Conservation (phyloP, 2,329 filamentous ascomycete genomes). For the Xylariomycetidae sp. region DNA sequence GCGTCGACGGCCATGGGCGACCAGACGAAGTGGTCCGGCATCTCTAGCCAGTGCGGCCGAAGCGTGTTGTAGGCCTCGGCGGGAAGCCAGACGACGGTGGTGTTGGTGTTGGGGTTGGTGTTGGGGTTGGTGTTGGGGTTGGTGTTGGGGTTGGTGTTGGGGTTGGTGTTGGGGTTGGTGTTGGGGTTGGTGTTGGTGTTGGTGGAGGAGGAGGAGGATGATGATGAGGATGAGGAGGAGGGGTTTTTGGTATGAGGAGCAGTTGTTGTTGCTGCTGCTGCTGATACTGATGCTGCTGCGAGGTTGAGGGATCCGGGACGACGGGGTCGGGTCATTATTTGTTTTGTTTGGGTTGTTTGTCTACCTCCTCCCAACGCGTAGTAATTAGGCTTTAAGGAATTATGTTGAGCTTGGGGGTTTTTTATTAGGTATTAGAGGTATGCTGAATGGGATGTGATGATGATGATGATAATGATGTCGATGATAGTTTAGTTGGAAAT, state of each 20-base stretch:
- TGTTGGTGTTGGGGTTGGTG: constrained; percentile 1
- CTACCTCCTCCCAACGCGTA: no score
- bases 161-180: no score
- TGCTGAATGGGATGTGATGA: no score
- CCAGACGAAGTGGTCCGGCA: constrained; percentile 11
- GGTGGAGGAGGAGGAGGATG: not conserved
- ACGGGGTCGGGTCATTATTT: no score
- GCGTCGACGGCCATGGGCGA: constrained; percentile 10
- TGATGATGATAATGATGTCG: no score
- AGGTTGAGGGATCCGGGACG: not conserved
- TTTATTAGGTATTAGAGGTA: no score
- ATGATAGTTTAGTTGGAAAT: no score
- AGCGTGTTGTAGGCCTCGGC: constrained; percentile 4
- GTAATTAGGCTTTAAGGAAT: no score
- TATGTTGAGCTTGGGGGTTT: no score
- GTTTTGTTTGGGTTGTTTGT: no score
- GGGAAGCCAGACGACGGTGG: constrained; percentile 5
- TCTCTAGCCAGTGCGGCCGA: constrained; percentile 6
- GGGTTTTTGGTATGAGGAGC: no score
- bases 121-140: not conserved
- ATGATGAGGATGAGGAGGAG: not conserved
- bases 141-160: not conserved
- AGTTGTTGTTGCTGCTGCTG: no score
- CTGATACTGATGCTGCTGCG: not conserved
- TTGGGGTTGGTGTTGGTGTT: constrained; percentile 2